Percentiles rank a stretch among this genome's conserved stretches.
These are phyloP conservation scores for Collybia sordida DNA, from an alignment of 768 basidiomycete genomes.

Conservation along the genomic window DNA sequence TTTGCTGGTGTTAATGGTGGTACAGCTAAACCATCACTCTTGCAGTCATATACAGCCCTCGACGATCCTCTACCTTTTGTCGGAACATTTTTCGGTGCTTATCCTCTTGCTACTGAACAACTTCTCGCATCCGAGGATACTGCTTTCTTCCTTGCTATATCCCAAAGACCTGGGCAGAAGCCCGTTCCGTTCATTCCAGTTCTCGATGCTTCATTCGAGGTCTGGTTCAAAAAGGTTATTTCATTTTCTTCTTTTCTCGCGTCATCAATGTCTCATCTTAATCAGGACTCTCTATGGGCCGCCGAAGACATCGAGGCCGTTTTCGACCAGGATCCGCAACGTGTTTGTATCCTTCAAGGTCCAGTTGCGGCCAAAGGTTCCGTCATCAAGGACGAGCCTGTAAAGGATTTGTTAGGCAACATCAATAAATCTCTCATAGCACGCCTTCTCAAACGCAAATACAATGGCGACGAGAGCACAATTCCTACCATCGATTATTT, in stretches of 20 bases:
- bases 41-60: conserved; percentile 81
- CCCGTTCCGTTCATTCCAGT: conserved; percentile 98
- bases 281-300: conserved; percentile 93
- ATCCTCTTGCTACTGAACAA: conserved; percentile 80
- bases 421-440: conserved; percentile 77
- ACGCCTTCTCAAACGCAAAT: conserved; percentile 76
- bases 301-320: conserved; percentile 98
- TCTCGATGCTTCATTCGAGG: conserved; percentile 88
- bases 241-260: not conserved
- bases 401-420: conserved; percentile 88
- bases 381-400: conserved; percentile 87
- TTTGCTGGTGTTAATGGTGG: conserved; percentile 86
- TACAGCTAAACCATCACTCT: conserved; percentile 75
- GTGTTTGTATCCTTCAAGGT: conserved; percentile 96
- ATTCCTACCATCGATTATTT: conserved; percentile 89
- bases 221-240: conserved; percentile 99
- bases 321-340: conserved; percentile 97
- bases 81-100: conserved; percentile 79
- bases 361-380: conserved; percentile 93
- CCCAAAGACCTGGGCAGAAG: conserved; percentile 96
- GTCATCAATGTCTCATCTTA: not conserved
- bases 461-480: conserved; percentile 69
- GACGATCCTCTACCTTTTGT: conserved; percentile 82
- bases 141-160: conserved; percentile 93
- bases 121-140: conserved; percentile 91